Evolutionary conservation across 257 asterid species (phyloP).

Genomic region (Euphrasia confusa): DNA sequence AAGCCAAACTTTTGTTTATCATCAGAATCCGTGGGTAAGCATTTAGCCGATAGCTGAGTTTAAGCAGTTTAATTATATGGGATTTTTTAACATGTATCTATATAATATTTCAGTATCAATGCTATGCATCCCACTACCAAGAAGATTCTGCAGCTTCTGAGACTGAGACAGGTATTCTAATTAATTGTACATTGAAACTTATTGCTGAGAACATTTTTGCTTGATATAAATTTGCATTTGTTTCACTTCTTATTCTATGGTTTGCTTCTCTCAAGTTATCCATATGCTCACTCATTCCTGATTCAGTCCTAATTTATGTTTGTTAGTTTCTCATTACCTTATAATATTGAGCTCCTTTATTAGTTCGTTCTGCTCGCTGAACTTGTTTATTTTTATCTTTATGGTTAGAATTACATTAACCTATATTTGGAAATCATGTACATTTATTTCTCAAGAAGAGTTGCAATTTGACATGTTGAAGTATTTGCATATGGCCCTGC

Average conservation of each 20-base stretch:
- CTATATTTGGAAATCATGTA: too few species aligned
- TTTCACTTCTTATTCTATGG: neutral
- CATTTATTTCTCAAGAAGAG: too few species aligned
- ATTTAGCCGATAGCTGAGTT: neutral
- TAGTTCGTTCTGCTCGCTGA: too few species aligned
- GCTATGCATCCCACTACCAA: constrained; percentile 67
- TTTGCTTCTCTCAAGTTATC: neutral
- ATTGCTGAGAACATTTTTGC: neutral
- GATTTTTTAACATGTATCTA: neutral
- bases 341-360: too few species aligned
- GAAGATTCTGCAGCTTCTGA: constrained; percentile 65
- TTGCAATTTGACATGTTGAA: too few species aligned
- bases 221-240: neutral
- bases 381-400: too few species aligned
- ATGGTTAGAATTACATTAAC: too few species aligned
- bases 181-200: neutral
- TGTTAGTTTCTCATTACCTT: too few species aligned
- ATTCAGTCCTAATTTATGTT: too few species aligned
- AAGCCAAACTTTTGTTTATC: constrained; percentile 60
- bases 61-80: neutral
- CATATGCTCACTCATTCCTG: too few species aligned
- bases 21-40: constrained; percentile 66
- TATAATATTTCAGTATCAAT: constrained; percentile 42
- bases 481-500: too few species aligned
- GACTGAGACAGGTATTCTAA: constrained; percentile 52